Percentiles rank a stretch among this genome's conserved stretches.
These are phyloP conservation scores for Talaromyces stipitatus DNA, from an alignment of 495 filamentous ascomycete genomes.

Conservation along the genomic window DNA sequence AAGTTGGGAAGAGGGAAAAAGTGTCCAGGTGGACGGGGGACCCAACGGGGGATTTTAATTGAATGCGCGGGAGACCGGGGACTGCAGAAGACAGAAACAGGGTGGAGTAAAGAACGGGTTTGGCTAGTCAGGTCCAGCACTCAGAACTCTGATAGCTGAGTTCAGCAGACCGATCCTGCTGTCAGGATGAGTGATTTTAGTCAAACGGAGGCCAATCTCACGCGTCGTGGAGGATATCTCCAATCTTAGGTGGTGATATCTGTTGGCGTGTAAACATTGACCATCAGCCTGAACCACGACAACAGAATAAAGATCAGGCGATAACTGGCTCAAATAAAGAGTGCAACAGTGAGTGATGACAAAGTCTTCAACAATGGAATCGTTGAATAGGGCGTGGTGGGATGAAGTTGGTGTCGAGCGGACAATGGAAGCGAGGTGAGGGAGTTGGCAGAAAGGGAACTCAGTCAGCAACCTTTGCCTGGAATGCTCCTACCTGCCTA, in stretches of 20 bases:
- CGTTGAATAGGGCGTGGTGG: background rate
- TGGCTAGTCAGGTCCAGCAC: conserved; percentile 2
- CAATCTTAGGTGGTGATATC: background rate
- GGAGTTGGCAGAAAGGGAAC: background rate
- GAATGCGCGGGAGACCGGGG: background rate
- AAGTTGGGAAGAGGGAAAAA: background rate
- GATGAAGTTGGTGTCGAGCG: background rate
- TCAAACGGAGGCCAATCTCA: background rate
- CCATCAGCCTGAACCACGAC: background rate
- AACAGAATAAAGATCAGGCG: background rate
- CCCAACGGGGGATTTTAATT: background rate
- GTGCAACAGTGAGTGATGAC: background rate
- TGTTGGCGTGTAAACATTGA: background rate
- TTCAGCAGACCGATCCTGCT: background rate
- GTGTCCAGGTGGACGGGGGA: background rate
- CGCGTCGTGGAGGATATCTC: background rate
- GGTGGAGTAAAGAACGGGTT: conserved; percentile 1
- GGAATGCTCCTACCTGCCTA: background rate
- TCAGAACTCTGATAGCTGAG: background rate
- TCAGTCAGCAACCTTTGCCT: background rate
- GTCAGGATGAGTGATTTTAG: background rate
- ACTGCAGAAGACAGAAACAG: background rate
- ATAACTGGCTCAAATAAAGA: background rate
- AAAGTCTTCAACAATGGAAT: background rate
- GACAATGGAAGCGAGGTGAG: background rate